These are phyloP conservation scores for Hirschfeldia incana DNA, from an alignment of 345 rosid species.

Conservation along the genomic window DNA sequence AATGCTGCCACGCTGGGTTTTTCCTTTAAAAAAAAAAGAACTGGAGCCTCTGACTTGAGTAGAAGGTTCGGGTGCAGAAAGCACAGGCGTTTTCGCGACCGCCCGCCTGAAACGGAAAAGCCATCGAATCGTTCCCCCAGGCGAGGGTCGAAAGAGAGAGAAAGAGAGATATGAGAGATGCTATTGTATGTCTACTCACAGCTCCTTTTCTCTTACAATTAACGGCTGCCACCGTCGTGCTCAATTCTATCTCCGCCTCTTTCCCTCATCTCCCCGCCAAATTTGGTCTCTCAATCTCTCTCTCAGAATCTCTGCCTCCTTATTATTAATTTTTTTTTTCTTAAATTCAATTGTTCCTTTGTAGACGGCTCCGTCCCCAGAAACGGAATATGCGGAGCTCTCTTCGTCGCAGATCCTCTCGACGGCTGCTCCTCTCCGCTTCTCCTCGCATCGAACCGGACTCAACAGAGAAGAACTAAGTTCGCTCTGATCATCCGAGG, in stretches of 20 bases:
- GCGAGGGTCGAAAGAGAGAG: neutral
- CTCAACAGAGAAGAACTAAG: constrained; percentile 30
- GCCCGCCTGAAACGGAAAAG: constrained; percentile 21
- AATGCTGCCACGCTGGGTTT: neutral
- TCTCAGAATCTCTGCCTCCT: neutral
- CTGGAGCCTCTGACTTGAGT: neutral
- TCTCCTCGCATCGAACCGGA: constrained; percentile 38
- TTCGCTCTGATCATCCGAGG: constrained; percentile 64
- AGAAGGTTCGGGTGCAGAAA: constrained; percentile 19
- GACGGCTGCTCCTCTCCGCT: constrained; percentile 61
- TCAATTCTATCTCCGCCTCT: constrained; percentile 50
- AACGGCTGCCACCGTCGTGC: constrained; percentile 49
- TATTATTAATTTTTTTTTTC: neutral
- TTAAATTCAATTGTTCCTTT: neutral
- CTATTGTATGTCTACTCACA: neutral
- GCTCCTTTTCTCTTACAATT: constrained; percentile 29
- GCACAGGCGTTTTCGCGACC: neutral
- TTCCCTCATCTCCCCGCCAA: constrained; percentile 77
- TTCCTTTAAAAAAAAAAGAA: neutral
- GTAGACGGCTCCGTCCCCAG: constrained; percentile 45
- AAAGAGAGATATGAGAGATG: constrained; percentile 36
- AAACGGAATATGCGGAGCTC: constrained; percentile 61
- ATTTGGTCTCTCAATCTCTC: constrained; percentile 54
- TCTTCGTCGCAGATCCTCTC: constrained; percentile 55
- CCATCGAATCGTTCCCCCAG: neutral